These are phyloP conservation scores for Scleroderma citrinum DNA, from an alignment of 768 basidiomycete species.

Conservation along the genomic window DNA sequence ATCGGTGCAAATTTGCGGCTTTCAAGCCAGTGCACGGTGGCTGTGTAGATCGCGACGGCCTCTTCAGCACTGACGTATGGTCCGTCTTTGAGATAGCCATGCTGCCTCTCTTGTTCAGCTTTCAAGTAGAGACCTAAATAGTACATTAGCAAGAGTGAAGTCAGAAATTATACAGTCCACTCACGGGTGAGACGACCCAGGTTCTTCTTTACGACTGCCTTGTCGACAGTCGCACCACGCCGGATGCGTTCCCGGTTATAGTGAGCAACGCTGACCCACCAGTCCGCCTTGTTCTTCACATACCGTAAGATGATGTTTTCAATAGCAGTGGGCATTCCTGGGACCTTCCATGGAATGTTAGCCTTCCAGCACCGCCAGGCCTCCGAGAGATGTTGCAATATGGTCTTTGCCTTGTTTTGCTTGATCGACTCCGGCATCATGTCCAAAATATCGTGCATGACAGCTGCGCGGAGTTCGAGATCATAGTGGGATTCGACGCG, in stretches of 20 bases:
- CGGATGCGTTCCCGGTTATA: conserved; percentile 98
- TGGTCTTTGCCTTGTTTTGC: conserved; percentile 99
- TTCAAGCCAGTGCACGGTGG: conserved; percentile 98
- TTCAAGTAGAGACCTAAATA: conserved; percentile 80
- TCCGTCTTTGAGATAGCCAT: conserved; percentile 98
- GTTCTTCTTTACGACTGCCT: conserved; percentile 99
- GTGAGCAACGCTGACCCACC: conserved; percentile 95
- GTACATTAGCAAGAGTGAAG: conserved; percentile 3
- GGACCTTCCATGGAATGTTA: conserved; percentile 99
- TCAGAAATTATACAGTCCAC: conserved; percentile 18
- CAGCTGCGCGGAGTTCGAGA: conserved; percentile 92
- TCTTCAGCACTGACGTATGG: conserved; percentile 99
- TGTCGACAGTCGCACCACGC: conserved; percentile 94
- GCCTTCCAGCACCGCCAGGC: conserved; percentile 99
- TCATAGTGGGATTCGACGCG: conserved; percentile 99
- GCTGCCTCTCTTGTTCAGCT: conserved; percentile 98
- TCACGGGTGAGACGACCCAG: conserved; percentile 91
- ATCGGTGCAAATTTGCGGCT: conserved; percentile 97
- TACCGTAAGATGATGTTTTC: conserved; percentile 99
- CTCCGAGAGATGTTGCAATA: conserved; percentile 94
- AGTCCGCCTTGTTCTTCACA: conserved; percentile 99
- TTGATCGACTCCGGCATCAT: conserved; percentile 99
- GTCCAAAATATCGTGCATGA: conserved; percentile 99
- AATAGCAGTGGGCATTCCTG: conserved; percentile 98
- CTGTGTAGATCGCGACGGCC: conserved; percentile 97